These are phyloP conservation scores for Dothideomycetidae sp. DNA, from an alignment of 2,329 filamentous ascomycete species.

Conservation along the genomic window DNA sequence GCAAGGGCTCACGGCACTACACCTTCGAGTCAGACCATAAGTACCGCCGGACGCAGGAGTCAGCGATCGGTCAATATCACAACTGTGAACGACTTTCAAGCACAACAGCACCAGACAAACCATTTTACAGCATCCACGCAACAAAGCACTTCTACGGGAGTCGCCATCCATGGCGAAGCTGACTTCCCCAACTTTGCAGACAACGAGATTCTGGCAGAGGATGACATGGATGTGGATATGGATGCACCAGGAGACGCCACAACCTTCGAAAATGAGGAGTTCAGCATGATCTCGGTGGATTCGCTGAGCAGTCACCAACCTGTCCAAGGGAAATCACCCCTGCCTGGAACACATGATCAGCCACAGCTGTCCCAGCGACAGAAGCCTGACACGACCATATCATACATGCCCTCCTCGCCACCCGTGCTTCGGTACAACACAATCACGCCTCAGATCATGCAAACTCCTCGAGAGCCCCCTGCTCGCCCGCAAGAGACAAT, in stretches of 20 bases:
- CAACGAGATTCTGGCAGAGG: conserved; percentile 14
- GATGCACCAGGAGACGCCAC: conserved; percentile 28
- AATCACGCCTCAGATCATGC: conserved; percentile 6
- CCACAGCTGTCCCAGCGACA: too few species aligned
- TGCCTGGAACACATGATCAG: not conserved
- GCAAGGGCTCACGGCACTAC: too few species aligned
- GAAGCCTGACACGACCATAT: conserved; percentile 10
- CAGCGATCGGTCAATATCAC: not conserved
- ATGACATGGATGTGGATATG: conserved; percentile 7
- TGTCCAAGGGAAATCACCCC: not conserved
- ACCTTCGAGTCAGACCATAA: not conserved
- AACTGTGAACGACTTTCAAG: not conserved
- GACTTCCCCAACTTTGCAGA: conserved; percentile 13
- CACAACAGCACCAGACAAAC: not conserved
- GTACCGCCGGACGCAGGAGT: not conserved
- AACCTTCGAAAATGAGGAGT: conserved; percentile 34
- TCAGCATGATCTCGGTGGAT: conserved; percentile 37
- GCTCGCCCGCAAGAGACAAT: conserved; percentile 5
- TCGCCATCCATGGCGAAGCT: not conserved
- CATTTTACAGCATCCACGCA: not conserved
- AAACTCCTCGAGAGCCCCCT: conserved; percentile 9
- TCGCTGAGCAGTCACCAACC: conserved; percentile 25
- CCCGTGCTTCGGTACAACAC: conserved; percentile 10
- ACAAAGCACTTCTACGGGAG: not conserved
- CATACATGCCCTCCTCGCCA: conserved; percentile 22